A percentile compares a stretch with the other conserved stretches of the same genome.
Evolutionary conservation across 495 filamentous ascomycete species (phyloP).

Genomic region (Talaromyces wortmannii): DNA sequence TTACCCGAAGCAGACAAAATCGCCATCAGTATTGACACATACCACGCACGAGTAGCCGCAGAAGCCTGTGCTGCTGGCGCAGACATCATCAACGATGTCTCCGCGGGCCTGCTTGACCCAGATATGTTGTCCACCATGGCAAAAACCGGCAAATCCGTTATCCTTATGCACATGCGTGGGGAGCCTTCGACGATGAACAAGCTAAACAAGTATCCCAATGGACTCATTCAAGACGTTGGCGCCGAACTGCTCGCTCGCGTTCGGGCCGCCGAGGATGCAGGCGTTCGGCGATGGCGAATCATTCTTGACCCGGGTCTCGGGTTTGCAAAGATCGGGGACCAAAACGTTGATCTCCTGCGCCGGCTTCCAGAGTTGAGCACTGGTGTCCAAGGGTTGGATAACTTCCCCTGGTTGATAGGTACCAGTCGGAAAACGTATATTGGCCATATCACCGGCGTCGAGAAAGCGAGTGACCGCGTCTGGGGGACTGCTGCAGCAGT

Average conservation of each 20-base stretch:
- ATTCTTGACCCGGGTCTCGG: slow-evolving; percentile 92
- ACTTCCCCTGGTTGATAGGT: slow-evolving; percentile 84
- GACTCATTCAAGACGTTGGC: slow-evolving; percentile 63
- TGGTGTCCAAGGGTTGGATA: slow-evolving; percentile 52
- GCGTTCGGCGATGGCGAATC: slow-evolving; percentile 86
- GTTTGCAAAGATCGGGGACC: slow-evolving; percentile 75
- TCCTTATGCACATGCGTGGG: slow-evolving; percentile 95
- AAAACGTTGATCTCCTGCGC: slow-evolving; percentile 76
- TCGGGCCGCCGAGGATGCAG: slow-evolving; percentile 70
- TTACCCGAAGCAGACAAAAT: slow-evolving; percentile 52
- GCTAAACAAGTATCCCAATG: slow-evolving; percentile 62
- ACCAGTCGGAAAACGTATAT: slow-evolving; percentile 89
- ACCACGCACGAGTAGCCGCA: slow-evolving; percentile 77
- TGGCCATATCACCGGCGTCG: slow-evolving; percentile 73
- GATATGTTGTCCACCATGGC: slow-evolving; percentile 82
- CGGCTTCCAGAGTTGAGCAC: slow-evolving; percentile 54
- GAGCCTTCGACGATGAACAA: slow-evolving; percentile 75
- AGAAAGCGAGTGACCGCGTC: slow-evolving; percentile 54
- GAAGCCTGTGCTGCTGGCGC: slow-evolving; percentile 77
- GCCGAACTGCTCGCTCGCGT: slow-evolving; percentile 66
- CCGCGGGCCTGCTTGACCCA: slow-evolving; percentile 70
- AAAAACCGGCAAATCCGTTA: slow-evolving; percentile 68
- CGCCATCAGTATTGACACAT: slow-evolving; percentile 86
- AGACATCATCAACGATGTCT: slow-evolving; percentile 93
- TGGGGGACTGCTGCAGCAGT: slow-evolving; percentile 91